These are phyloP conservation scores for Ambrosia trifida DNA, from an alignment of 129 eudicot genomes.

Conservation along the genomic window DNA sequence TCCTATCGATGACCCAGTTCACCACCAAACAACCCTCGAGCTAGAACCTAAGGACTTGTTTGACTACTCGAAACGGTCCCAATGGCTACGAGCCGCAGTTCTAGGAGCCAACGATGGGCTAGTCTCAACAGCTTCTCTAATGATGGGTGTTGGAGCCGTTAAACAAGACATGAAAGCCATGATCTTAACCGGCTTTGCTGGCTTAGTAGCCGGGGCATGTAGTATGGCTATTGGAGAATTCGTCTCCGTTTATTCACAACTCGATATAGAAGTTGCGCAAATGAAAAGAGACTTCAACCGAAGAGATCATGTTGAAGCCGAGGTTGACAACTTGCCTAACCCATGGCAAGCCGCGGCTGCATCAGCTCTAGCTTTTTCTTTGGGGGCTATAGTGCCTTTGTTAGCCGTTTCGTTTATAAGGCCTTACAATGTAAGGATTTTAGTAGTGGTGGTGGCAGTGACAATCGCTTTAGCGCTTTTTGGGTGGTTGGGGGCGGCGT, in stretches of 20 bases:
- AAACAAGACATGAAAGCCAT: conserved; percentile 53
- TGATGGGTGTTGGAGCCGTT: conserved; percentile 73
- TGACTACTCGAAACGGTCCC: conserved; percentile 58
- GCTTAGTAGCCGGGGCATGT: conserved; percentile 64
- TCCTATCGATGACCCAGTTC: conserved; percentile 11
- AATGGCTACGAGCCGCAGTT: conserved; percentile 69
- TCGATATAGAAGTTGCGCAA: conserved; percentile 59
- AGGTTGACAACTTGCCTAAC: conserved; percentile 44
- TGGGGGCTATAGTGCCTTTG: conserved; percentile 66
- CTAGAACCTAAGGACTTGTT: conserved; percentile 33
- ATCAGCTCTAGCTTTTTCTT: conserved; percentile 55
- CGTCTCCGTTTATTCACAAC: conserved; percentile 65
- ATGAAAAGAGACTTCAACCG: conserved; percentile 38
- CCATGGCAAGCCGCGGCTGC: conserved; percentile 64
- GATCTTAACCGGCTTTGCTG: conserved; percentile 67
- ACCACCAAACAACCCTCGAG: conserved; percentile 30
- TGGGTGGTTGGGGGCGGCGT: conserved; percentile 66
- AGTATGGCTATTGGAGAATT: conserved; percentile 77
- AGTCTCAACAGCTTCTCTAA: conserved; percentile 62
- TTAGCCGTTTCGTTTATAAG: conserved; percentile 57
- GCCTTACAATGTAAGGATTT: conserved; percentile 45
- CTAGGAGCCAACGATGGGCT: conserved; percentile 73
- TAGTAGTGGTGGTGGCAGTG: conserved; percentile 51
- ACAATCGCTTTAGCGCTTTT: conserved; percentile 50
- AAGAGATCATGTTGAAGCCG: conserved; percentile 14